Evolutionary conservation across 768 basidiomycete species (phyloP), one percentile per base, ranked within the genome.

Genomic region (Galerina sulciceps): DNA sequence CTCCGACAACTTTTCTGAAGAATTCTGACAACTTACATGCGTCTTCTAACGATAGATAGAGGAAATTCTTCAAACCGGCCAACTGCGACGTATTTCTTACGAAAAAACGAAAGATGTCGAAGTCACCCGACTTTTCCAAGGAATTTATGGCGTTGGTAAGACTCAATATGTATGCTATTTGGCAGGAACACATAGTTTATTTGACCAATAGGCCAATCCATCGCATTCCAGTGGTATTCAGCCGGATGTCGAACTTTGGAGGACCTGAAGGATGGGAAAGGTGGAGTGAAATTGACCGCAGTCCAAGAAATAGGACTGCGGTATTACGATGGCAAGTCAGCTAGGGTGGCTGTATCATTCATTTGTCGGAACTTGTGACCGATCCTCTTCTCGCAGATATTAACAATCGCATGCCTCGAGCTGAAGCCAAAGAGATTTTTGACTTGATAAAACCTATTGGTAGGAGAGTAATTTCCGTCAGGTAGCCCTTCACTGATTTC

Each of bases 61-160:
- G 79, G 93, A 94, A 70, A 93, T 94, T 26, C 65, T 93, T 22
- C 69, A 86, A 57, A 93, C 92, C 0, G 93, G 93, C 0, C 75
- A 81, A n/a, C 76, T 93, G 31, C 78, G 79, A 18, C 84, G 92
- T 14, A 87, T 94, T 55, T 74, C 73, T 35, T 87, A 86, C 56
- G 90, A 91, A 69, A 79, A 75, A 20, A 89, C 87, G 1, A 85
- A 83, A 36, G 90, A 90, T 50, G 79, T 90, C 1, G 69, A 75
- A 38, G 81, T 80, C 0, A 79, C 81, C 2, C 74, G 77, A 20
- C 45, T 86, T 10, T 95, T 96, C 67, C 82, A 84, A 53, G 90
- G 91, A 8, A 89, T 97, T 42, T 96, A 96, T 65, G 93, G 91
- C 34, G 92, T 95, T 57, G 94, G 93, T 86, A 59, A 59, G 88